Evolutionary conservation across 2,329 filamentous ascomycete species (phyloP).

Genomic region (Furcasterigmium sp.): DNA sequence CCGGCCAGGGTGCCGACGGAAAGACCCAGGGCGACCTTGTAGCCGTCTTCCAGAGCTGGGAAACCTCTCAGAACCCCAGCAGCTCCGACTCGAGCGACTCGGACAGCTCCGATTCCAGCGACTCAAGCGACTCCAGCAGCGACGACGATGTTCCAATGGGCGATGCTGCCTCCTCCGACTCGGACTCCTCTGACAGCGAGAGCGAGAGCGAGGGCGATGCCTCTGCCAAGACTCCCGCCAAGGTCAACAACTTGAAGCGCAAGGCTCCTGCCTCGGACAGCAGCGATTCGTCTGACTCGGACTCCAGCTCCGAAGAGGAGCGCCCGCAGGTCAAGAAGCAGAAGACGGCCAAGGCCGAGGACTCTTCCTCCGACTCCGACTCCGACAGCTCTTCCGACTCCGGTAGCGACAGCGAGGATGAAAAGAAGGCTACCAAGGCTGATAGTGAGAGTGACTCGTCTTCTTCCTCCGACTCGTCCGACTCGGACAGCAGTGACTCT

Average conservation of each 20-base stretch:
- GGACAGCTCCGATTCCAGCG: conserved; percentile 10
- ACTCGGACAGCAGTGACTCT: conserved; percentile 23
- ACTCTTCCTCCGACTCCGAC: conserved; percentile 26
- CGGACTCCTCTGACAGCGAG: conserved; percentile 19
- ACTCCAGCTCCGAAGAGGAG: conserved; percentile 36
- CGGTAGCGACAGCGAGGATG: conserved; percentile 26
- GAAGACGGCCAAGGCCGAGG: conserved; percentile 30
- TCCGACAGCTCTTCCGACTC: conserved; percentile 26
- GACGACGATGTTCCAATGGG: conserved; percentile 41
- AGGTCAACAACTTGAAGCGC: conserved; percentile 30
- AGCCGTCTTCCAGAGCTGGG: conserved; percentile 46
- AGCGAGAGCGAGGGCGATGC: conserved; percentile 8
- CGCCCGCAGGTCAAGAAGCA: conserved; percentile 48
- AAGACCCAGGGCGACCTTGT: conserved; percentile 35
- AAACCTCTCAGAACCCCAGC: conserved; percentile 25
- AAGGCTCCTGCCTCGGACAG: conserved; percentile 26
- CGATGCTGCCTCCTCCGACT: conserved; percentile 28
- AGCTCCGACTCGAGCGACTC: conserved; percentile 10
- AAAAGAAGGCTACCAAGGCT: background rate
- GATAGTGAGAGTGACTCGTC: conserved; percentile 21
- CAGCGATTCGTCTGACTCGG: conserved; percentile 19
- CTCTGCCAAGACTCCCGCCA: conserved; percentile 1
- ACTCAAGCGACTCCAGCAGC: conserved; percentile 14
- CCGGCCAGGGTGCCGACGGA: conserved; percentile 36
- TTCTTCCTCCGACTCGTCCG: conserved; percentile 19